Evolutionary conservation across 306 rosid genomes (phyloP), one percentile per base, ranked within the genome.

Genomic region (Prunus dulcis): DNA sequence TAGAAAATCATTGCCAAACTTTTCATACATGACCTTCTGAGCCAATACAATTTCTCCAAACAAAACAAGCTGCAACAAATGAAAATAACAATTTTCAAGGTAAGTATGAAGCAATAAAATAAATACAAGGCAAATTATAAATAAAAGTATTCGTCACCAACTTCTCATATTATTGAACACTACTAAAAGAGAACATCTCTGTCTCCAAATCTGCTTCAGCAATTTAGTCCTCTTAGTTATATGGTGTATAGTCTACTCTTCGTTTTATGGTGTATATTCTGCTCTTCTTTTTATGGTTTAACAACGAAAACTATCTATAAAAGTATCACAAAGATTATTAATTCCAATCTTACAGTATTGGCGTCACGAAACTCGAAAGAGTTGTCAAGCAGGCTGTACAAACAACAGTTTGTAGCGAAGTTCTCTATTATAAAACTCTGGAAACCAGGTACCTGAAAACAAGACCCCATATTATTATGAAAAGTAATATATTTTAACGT

Each of bases 21-120:
- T 89, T 84, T 95, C 99, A 70, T 89, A 92, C 97, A 95, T 92
- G 81, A 95, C 92, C 93, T 89, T 95, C 83, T 92, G 99, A 69
- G 97, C 99, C 80, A 87, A 64, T 76, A 95, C 99, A 75, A 95
- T 92, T 85, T 95, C 99, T 86, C 97, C 97, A 76, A 95, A 93
- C 88, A 95, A 87, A 87, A 88, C 80, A 78, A 84, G 78, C 99
- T 95, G 97, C 82, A 77, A 76, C 41, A 64, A 11, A 51, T 72
- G 12, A 50, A 75, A 62, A 69, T 27, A 23, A 71, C 25, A 60
- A 61, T 23, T 28, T 25, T 64, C 41, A 75, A 8, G 47, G 41
- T 34, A 38, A 73, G 41, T 22, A 62, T 30, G 23, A 46, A 52
- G 22, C 65, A 57, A 65, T n/a, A 63, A 57, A 72, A 79, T 38